phyloP scores from a whole-genome alignment of 73 alveolate genomes.

The Symbiodinium natans region DNA sequence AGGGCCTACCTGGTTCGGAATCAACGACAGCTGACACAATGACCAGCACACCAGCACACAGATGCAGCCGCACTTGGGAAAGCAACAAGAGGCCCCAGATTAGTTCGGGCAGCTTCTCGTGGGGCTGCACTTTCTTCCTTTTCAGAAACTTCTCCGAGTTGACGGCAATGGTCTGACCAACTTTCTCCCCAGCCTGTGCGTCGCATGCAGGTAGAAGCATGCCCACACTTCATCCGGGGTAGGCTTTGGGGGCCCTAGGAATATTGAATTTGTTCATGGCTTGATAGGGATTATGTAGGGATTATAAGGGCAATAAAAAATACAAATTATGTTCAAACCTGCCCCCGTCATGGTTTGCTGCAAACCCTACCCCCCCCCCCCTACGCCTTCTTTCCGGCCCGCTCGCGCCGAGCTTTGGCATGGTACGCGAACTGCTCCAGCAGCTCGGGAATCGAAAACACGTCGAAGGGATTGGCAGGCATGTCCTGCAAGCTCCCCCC shows the following conservation, averaged over 20 bases:
- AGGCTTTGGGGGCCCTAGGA: too few species aligned
- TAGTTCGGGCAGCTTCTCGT: not conserved
- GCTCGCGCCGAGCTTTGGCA: slow-evolving; percentile 50
- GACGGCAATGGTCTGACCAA: slow-evolving; percentile 15
- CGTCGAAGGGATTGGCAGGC: slow-evolving; percentile 56
- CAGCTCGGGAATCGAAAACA: slow-evolving; percentile 49
- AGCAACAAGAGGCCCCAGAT: too few species aligned
- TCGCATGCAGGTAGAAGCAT: too few species aligned
- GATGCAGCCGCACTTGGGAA: too few species aligned
- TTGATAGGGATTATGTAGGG: too few species aligned
- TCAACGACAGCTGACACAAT: not conserved
- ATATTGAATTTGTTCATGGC: too few species aligned
- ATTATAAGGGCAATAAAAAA: too few species aligned
- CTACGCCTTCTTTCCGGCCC: slow-evolving; percentile 34
- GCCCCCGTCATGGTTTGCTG: too few species aligned
- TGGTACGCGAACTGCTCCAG: slow-evolving; percentile 81
- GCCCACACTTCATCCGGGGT: too few species aligned
- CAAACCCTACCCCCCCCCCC: too few species aligned
- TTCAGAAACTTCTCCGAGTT: slow-evolving; percentile 47
- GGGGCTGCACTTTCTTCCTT: slow-evolving; percentile 54
- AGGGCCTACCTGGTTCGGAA: not conserved
- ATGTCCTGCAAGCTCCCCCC: slow-evolving; percentile 19
- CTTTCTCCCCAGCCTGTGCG: slow-evolving; percentile 9
- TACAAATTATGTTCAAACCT: too few species aligned
- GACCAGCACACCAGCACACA: too few species aligned